These are phyloP conservation scores for Mollisiaceae sp. DNA, from an alignment of 2,329 filamentous ascomycete species.

Conservation along the genomic window DNA sequence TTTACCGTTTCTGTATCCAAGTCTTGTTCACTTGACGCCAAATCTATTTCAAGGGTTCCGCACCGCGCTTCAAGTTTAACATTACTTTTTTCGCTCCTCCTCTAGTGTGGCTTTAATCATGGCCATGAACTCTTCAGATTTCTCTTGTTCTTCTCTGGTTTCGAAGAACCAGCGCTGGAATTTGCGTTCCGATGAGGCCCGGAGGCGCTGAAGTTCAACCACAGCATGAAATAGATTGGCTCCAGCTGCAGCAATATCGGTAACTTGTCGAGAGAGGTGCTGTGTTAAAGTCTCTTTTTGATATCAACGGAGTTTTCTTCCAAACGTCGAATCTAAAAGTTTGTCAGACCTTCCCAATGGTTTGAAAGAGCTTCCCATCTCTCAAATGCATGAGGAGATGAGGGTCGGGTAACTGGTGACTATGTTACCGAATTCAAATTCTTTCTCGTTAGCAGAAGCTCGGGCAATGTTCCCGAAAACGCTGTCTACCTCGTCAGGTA, in stretches of 20 bases:
- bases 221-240: conserved; percentile 98
- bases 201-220: conserved; percentile 90
- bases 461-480: too few species aligned
- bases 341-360: conserved; percentile 96
- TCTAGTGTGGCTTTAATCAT: background rate
- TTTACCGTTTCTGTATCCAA: too few species aligned
- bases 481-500: background rate
- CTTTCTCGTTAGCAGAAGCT: too few species aligned
- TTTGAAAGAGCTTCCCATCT: conserved; percentile 96
- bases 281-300: conserved; percentile 81
- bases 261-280: conserved; percentile 91
- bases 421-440: too few species aligned
- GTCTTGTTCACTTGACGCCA: too few species aligned
- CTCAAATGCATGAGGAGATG: conserved; percentile 93
- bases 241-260: conserved; percentile 91
- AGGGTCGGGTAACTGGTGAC: background rate
- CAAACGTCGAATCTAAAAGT: conserved; percentile 93
- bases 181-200: conserved; percentile 94
- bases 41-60: too few species aligned
- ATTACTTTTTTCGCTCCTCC: background rate
- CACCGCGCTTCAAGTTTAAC: background rate
- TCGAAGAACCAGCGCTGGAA: conserved; percentile 99
- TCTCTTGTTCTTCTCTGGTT: conserved; percentile 85
- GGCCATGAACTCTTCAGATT: conserved; percentile 79
- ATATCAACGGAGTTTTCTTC: conserved; percentile 90